These are phyloP conservation scores for Colletotrichum destructivum DNA, from an alignment of 2,329 filamentous ascomycete species.

Conservation along the genomic window DNA sequence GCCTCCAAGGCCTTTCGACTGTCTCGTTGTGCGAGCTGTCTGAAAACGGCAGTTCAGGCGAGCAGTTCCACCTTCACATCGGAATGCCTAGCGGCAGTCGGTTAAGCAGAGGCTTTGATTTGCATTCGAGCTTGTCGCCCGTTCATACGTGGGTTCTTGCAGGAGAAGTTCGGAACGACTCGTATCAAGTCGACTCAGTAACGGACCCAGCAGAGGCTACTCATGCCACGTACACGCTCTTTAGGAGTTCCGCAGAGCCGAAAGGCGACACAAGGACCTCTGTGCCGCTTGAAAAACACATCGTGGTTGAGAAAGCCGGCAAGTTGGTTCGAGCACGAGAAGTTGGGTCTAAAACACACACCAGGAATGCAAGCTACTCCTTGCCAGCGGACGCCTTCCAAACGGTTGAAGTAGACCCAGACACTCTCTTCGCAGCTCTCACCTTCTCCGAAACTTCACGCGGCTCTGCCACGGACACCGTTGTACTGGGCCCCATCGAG, in stretches of 20 bases:
- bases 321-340: conserved; percentile 42
- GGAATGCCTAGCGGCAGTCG: conserved; percentile 49
- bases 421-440: conserved; percentile 51
- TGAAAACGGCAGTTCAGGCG: conserved; percentile 49
- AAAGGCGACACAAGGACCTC: conserved; percentile 43
- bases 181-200: conserved; percentile 45
- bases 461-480: conserved; percentile 49
- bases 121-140: conserved; percentile 53
- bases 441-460: conserved; percentile 53
- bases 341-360: conserved; percentile 33
- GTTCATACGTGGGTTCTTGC: conserved; percentile 54
- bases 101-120: conserved; percentile 43
- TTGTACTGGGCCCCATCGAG: conserved; percentile 49
- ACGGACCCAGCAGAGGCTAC: conserved; percentile 44
- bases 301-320: conserved; percentile 46
- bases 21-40: conserved; percentile 52
- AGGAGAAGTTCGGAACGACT: conserved; percentile 50
- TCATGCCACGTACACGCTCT: conserved; percentile 48
- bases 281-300: conserved; percentile 44
- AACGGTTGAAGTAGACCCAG: conserved; percentile 46
- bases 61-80: conserved; percentile 53
- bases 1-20: conserved; percentile 52
- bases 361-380: conserved; percentile 46
- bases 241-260: conserved; percentile 45
- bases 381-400: conserved; percentile 50